phyloP scores from a whole-genome alignment of 257 asterid genomes.

The Anisodus acutangulus region DNA sequence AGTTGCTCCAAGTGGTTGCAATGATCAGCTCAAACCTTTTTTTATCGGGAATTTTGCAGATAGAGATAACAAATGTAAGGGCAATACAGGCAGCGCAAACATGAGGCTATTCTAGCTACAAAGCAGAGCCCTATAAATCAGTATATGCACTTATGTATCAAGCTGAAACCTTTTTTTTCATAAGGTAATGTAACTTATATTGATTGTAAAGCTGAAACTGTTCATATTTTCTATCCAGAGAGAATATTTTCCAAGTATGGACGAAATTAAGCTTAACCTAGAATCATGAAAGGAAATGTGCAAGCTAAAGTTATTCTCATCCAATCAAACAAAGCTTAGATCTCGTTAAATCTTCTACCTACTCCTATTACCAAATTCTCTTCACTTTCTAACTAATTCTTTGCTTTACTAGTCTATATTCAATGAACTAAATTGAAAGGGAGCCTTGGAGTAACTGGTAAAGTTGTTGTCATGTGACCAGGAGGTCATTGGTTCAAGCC shows the following conservation, averaged over 20 bases:
- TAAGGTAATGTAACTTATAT: background rate
- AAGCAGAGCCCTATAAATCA: background rate
- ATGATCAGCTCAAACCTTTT: background rate
- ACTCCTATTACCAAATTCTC: background rate
- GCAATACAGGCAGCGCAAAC: background rate
- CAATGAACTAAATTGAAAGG: background rate
- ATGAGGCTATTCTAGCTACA: background rate
- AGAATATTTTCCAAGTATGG: background rate
- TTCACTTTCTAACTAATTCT: background rate
- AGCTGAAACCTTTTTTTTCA: background rate
- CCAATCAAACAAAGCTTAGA: background rate
- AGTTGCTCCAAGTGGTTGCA: background rate
- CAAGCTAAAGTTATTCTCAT: background rate
- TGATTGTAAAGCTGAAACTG: slow-evolving; percentile 8
- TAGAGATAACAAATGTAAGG: background rate
- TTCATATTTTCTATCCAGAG: background rate
- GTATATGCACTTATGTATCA: background rate
- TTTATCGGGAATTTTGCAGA: background rate
- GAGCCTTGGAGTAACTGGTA: too few species aligned
- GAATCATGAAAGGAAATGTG: background rate
- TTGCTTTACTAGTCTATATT: background rate
- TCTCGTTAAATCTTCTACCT: background rate
- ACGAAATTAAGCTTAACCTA: background rate
- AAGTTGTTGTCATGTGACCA: too few species aligned
- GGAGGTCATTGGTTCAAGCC: too few species aligned